Evolutionary conservation across 257 asterid genomes (phyloP).

Genomic region (Solanum raphanifolium): DNA sequence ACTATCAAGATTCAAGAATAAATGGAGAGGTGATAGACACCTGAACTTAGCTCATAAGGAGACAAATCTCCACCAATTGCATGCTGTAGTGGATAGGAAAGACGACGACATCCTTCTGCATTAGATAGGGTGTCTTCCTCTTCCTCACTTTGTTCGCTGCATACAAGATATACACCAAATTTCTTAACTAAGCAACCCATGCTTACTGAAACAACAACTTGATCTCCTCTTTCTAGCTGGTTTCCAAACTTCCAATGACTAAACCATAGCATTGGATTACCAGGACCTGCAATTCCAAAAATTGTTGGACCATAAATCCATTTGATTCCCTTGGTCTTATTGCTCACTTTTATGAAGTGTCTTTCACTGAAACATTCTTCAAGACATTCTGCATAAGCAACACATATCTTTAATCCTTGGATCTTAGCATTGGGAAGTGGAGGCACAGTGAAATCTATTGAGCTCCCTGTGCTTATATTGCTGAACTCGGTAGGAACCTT

Average conservation of each 20-base stretch:
- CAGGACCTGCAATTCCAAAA: neutral
- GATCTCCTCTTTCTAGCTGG: neutral
- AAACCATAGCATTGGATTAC: slow-evolving; percentile 2
- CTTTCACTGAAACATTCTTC: neutral
- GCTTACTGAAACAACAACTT: neutral
- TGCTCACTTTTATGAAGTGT: neutral
- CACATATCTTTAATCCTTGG: neutral
- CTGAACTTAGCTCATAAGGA: neutral
- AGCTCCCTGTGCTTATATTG: neutral
- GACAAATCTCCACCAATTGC: slow-evolving; percentile 1
- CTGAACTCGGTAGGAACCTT: slow-evolving; percentile 2
- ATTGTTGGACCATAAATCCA: slow-evolving; percentile 1
- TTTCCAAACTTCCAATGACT: neutral
- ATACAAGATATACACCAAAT: neutral
- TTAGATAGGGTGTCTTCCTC: neutral
- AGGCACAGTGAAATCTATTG: neutral
- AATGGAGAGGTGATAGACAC: slow-evolving; percentile 1
- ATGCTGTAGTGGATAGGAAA: neutral
- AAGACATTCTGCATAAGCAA: neutral
- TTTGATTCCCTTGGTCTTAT: neutral
- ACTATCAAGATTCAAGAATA: neutral
- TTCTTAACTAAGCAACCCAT: neutral
- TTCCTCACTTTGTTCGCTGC: neutral
- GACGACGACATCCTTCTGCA: neutral
- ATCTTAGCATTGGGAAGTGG: neutral